These are phyloP conservation scores for Orbilia ellipsospora DNA, from an alignment of 2,329 filamentous ascomycete species.

Conservation along the genomic window DNA sequence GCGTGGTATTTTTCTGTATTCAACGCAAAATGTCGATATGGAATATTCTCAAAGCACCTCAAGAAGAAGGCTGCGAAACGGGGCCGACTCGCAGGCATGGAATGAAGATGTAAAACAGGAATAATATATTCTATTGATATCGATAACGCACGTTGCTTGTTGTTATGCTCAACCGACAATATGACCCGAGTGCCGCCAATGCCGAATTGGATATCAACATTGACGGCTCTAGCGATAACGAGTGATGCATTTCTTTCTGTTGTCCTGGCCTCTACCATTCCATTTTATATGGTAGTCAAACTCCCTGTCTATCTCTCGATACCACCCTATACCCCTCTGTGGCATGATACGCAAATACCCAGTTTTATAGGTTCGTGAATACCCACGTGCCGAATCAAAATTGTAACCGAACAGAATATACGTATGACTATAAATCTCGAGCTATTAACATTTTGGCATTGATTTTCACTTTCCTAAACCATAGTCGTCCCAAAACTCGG, in stretches of 20 bases:
- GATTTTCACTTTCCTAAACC: no score
- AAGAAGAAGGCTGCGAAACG: neutral
- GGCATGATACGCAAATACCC: neutral
- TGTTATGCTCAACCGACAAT: neutral
- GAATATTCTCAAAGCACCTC: neutral
- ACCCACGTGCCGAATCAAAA: neutral
- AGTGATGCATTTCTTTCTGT: neutral
- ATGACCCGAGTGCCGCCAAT: neutral
- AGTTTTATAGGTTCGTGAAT: slow-evolving; percentile 15
- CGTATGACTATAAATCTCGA: no score
- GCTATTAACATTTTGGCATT: no score
- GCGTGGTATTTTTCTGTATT: slow-evolving; percentile 6
- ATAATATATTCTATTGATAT: no score
- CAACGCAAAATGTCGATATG: neutral
- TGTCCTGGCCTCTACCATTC: neutral
- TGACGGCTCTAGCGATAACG: neutral
- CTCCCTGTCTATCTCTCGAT: slow-evolving; percentile 18
- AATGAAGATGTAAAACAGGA: neutral
- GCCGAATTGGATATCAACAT: neutral
- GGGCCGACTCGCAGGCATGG: neutral
- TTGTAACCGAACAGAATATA: no score
- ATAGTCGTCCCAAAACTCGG: slow-evolving; percentile 28
- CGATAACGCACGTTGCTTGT: no score
- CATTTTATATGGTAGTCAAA: slow-evolving; percentile 33
- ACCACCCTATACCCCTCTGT: slow-evolving; percentile 5